Conservation (phyloP, 148 eudicot species). For the Polygonum maritimum region DNA sequence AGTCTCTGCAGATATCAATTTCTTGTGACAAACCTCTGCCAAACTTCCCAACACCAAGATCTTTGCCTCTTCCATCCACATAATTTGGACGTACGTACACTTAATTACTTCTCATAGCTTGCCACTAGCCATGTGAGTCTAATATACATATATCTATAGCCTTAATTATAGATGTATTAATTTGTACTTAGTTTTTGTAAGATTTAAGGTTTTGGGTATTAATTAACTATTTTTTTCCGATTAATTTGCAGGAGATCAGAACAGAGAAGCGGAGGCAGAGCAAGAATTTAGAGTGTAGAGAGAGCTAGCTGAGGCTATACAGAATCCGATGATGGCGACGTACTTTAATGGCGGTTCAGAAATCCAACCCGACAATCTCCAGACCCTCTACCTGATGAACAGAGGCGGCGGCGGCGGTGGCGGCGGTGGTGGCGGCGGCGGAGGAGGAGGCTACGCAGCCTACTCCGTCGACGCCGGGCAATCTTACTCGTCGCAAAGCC, state of each 20-base stretch:
- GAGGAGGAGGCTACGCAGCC: not conserved
- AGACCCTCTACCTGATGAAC: conserved; percentile 74
- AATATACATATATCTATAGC: no score
- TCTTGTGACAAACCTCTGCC: not conserved
- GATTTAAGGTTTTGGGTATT: not conserved
- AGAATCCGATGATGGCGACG: conserved; percentile 37
- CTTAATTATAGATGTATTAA: no score
- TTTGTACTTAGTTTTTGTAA: not conserved
- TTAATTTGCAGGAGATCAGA: not conserved
- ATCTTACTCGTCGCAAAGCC: not conserved
- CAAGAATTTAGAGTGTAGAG: not conserved
- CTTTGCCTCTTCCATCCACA: conserved; percentile 8
- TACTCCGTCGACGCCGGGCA: not conserved
- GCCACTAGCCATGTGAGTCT: not conserved
- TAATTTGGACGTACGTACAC: not conserved
- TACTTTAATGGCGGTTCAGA: conserved; percentile 58
- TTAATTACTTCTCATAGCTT: not conserved
- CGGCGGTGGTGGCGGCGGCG: not conserved
- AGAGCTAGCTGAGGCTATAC: not conserved
- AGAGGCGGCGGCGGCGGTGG: conserved; percentile 10
- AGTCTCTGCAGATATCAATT: not conserved
- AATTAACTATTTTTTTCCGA: not conserved
- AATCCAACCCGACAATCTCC: conserved; percentile 56
- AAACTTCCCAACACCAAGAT: not conserved
- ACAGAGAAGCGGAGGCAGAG: not conserved